Base-by-base conservation (phyloP, 352 stramenopile species). In the Bremia lactucae region DNA sequence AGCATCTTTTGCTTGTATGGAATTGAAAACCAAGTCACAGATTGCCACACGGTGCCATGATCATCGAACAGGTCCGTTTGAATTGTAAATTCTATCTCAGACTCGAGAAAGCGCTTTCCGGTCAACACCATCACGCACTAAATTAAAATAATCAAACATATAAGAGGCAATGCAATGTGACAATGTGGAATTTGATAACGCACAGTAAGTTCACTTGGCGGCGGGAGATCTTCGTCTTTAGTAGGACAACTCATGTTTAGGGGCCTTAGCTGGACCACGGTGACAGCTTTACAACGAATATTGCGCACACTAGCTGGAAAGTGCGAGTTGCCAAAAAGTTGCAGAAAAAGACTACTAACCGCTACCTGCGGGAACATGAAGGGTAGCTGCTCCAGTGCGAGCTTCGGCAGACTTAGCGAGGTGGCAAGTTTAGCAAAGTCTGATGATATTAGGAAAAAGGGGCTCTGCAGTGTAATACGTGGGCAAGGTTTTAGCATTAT, bases 391-490 rank as follows among this genome's bases (percentile, higher is more conserved):
- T 86, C 73, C 31, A 91, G 62, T 43, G 69, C 49, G 22, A 83
- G 60, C 47, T 72, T 63, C 31, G 66, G 52, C 44, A 84, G 68
- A 46, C 75, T 78, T 28, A 91, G 48, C 44, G 75, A 83, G 21
- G 73, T 85, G 31, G 74, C 71, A n/a, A 91, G 62, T 46, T 85
- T 82, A 35, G 79, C 71, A 52, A 91, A 88, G 56, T 91, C 79
- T 0, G 67, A 52, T 24, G 77, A 77, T 24, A 88, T 42, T 29
- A 91, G 46, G 15, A 51, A 68, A 31, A 91, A 91, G 2, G 60
- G 76, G 29, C 67, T 75, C 47, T 85, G 72, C 31, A 91, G 52
- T 45, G 69, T 88, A 49, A 91, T 75, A 29, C 73, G 75, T 15
- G 79, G 79, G 26, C 75, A 87, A 6, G 75, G 52, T 13, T 60